Conservation (phyloP, 257 asterid genomes). For the Voacanga thouarsii region DNA sequence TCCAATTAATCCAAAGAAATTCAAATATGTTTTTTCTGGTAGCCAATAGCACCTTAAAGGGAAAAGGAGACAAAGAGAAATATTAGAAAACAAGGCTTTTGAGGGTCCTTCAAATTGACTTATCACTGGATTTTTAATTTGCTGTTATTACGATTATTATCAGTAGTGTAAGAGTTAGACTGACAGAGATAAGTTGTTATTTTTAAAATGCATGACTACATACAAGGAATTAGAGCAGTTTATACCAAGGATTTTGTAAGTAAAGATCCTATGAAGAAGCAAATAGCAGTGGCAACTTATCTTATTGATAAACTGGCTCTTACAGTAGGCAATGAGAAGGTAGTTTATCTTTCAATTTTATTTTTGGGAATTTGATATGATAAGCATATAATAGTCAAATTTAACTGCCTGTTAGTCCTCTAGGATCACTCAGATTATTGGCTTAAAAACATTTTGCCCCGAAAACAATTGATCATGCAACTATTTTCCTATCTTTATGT, state of each 20-base stretch:
- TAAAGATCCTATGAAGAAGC: constrained; percentile 76
- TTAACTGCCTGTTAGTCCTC: neutral
- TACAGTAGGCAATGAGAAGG: constrained; percentile 99
- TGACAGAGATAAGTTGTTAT: constrained; percentile 24
- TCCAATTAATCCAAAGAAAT: constrained; percentile 83
- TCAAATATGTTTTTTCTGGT: constrained; percentile 91
- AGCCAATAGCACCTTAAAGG: constrained; percentile 94
- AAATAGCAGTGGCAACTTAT: constrained; percentile 98
- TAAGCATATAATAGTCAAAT: neutral
- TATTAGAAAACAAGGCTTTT: constrained; percentile 91
- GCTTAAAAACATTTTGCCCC: neutral
- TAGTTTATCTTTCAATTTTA: constrained; percentile 16
- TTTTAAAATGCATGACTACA: constrained; percentile 59
- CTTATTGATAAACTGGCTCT: constrained; percentile 97
- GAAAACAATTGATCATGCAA: neutral
- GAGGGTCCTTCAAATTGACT: constrained; percentile 46
- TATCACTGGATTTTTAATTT: constrained; percentile 11
- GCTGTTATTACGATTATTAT: neutral
- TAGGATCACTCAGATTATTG: neutral
- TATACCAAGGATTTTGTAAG: constrained; percentile 71
- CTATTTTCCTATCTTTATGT: neutral
- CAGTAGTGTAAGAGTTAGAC: constrained; percentile 5
- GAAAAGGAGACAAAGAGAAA: constrained; percentile 95
- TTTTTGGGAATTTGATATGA: neutral
- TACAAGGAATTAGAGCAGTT: constrained; percentile 67